These are phyloP conservation scores for Obelidium mucronatum DNA, from an alignment of 192 early-diverging fungal genomes.

Conservation along the genomic window DNA sequence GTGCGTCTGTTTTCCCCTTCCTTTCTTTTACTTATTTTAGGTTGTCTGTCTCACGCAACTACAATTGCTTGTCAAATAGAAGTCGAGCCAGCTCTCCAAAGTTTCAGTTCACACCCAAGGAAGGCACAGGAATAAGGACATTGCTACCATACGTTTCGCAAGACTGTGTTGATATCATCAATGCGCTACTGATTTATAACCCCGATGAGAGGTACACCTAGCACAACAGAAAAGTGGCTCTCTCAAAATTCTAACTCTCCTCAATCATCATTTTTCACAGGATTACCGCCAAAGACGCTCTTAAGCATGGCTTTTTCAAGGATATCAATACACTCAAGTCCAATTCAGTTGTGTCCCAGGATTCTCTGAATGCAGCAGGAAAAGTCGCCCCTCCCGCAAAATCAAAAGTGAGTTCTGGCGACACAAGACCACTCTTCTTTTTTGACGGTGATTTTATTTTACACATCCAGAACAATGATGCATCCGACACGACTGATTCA, in stretches of 20 bases:
- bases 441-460: neutral
- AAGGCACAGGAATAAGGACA: conserved; percentile 57
- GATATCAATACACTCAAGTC: conserved; percentile 38
- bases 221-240: too few relatives aligned
- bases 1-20: too few relatives aligned
- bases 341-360: conserved; percentile 1
- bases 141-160: conserved; percentile 51
- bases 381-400: neutral
- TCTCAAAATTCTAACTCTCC: too few relatives aligned
- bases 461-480: neutral
- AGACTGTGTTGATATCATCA: conserved; percentile 59
- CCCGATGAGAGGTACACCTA: conserved; percentile 54
- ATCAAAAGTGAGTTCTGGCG: too few relatives aligned
- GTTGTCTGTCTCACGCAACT: neutral
- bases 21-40: neutral
- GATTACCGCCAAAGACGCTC: conserved; percentile 54
- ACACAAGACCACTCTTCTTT: neutral
- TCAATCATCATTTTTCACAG: too few relatives aligned
- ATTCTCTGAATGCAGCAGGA: conserved; percentile 16
- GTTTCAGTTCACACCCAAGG: conserved; percentile 60
- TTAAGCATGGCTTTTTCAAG: conserved; percentile 54
- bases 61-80: conserved; percentile 25
- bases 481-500: conserved; percentile 2
- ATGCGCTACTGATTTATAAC: conserved; percentile 55
- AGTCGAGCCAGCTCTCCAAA: conserved; percentile 45